Evolutionary conservation across 2,329 filamentous ascomycete species (phyloP).

Genomic region (Remersonia thermophila): DNA sequence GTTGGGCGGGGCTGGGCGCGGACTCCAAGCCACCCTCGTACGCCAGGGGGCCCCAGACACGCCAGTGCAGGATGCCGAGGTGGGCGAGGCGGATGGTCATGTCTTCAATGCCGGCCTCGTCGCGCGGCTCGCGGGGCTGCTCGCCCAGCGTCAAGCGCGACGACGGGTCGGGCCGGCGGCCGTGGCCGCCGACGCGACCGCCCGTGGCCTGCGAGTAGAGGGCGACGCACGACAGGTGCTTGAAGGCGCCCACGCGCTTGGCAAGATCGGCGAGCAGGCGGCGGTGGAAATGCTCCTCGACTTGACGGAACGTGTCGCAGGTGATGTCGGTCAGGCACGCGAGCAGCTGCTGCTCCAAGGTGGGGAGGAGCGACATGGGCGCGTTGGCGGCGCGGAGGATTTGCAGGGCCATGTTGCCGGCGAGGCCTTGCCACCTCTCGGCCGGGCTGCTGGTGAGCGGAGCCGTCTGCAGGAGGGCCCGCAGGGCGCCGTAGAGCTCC

Average conservation of each 20-base stretch:
- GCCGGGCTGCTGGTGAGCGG: conserved; percentile 29
- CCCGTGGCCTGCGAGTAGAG: conserved; percentile 45
- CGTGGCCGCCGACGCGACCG: conserved; percentile 30
- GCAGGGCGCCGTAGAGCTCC: conserved; percentile 40
- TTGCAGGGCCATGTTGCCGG: conserved; percentile 42
- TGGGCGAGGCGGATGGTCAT: conserved; percentile 71
- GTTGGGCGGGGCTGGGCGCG: conserved; percentile 4
- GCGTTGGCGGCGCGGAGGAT: conserved; percentile 45
- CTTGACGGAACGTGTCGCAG: conserved; percentile 33
- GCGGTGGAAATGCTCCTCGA: conserved; percentile 37
- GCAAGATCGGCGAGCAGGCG: conserved; percentile 37
- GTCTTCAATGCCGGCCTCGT: conserved; percentile 46
- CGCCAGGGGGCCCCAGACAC: conserved; percentile 68
- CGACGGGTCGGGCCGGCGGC: conserved; percentile 24
- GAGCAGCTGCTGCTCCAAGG: conserved; percentile 38
- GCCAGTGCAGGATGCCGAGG: conserved; percentile 77
- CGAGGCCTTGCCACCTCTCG: conserved; percentile 40
- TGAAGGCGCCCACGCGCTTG: conserved; percentile 39
- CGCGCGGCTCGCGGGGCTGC: conserved; percentile 30
- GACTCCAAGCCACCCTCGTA: conserved; percentile 40
- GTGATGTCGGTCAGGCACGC: conserved; percentile 31
- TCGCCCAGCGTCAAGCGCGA: conserved; percentile 19
- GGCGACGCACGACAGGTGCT: conserved; percentile 37
- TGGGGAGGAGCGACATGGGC: conserved; percentile 27
- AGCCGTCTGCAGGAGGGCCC: conserved; percentile 42